Evolutionary conservation across 345 rosid genomes (phyloP), one percentile per base, ranked within the genome.

Genomic region (Acer campestre): DNA sequence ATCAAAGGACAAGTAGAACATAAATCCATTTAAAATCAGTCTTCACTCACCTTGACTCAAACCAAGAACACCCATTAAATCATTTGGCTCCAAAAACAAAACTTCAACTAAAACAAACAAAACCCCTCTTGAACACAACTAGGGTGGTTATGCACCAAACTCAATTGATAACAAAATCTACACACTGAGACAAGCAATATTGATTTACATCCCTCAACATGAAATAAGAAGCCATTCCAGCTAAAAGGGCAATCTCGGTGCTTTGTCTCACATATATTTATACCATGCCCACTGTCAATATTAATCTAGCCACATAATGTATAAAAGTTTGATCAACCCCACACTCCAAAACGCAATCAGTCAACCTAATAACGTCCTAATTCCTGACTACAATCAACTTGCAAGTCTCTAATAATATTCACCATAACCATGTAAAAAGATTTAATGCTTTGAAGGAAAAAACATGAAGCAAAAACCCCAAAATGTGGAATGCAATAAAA

Each of bases 121-220:
- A 53, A 25, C 48, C 49, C 22, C 68, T 53, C 51, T 67, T 66
- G 55, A 67, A 55, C 62, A 74, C 69, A 59, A 42, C 51, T 63
- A 38, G 73, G 71, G 66, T 49, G 11, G 69, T 48, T 0, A n/a
- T n/a, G n/a, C n/a, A n/a, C n/a, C n/a, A n/a, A n/a, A n/a, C n/a
- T n/a, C n/a, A n/a, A n/a, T n/a, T n/a, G n/a, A n/a, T n/a, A n/a
- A n/a, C n/a, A n/a, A n/a, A n/a, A n/a, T n/a, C 58, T 42, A 20
- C 25, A 35, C 56, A 44, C 23, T 1, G 14, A 14, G 48, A 48
- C 18, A 6, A 42, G 13, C 10, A 61, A 42, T 59, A 48, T 14
- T 63, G 61, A 46, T 74, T 48, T 51, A n/a, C 59, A 62, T 61
- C 27, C 20, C 38, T 22, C 23, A 2, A 16, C 69, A 74, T 61